Base-by-base conservation (phyloP, 2,329 filamentous ascomycete genomes). In the Penicillium corylophilum region DNA sequence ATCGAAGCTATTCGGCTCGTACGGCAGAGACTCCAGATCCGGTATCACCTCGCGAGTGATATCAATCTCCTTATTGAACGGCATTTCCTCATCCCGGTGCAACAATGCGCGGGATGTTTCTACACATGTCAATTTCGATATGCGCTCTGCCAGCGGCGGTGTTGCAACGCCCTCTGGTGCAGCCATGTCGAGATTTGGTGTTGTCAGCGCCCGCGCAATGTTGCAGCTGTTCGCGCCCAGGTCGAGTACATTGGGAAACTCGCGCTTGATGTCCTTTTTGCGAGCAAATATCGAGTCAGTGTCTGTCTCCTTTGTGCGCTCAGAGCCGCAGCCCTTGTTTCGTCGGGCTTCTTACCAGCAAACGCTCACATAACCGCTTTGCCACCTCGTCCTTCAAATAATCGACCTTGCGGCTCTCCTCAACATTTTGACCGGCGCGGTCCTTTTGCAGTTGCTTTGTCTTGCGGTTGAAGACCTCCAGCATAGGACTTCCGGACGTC, bases 211-310 rank as follows among this genome's bases (percentile, higher is more conserved):
- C 56, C 87, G 85, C 18, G 92, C 92, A 55, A 99, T 85, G 72
- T 96, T 95, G 80, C 93, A 96, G 55, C 93, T 90, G 71, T 97
- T 96, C 56, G 94, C 93, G 56, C 94, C 94, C 28, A 96, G 85
- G 71, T 99, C 94, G 54, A 99, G 87, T 22, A 91, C 90, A 59
- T 84, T 81, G 40, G 88, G 83, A 64, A 95, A 96, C 50, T 85
- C 80, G 28, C 94, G 88, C 64, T 95, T 96, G 77, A 99, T 95
- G 69, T 97, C 92, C 89, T 63, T 31, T 35, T 40, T 33, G 28
- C 33, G 41, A 45, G 4, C 9, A 24, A 48, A 41, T 28, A 20
- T 39, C 20, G 29, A 18, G 46, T 55, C 12, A 56, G 51, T 38
- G 26, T 48, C 23, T 20, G 41, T 39, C 20, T 38, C 16, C 24